These are phyloP conservation scores for Leonotis leonurus DNA, from an alignment of 257 asterid genomes.

Conservation along the genomic window DNA sequence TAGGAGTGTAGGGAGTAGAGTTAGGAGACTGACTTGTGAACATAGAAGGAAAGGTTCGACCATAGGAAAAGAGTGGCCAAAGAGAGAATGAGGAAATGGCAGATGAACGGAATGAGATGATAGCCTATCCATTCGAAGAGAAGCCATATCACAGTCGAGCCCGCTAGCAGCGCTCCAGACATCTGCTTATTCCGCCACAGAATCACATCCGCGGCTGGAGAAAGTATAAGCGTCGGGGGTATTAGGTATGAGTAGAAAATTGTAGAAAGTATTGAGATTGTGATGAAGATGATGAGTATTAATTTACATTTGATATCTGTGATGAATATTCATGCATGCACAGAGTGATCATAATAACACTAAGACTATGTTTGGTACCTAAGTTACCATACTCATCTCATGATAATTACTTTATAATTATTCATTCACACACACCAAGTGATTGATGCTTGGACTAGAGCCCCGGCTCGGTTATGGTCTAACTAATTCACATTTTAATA, in stretches of 20 bases:
- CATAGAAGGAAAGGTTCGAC: constrained; percentile 81
- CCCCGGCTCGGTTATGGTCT: too few relatives aligned
- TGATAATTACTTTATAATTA: too few relatives aligned
- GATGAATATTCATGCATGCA: too few relatives aligned
- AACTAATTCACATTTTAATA: too few relatives aligned
- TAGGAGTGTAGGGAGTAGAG: neutral
- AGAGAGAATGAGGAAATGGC: constrained; percentile 71
- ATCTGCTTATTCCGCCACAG: constrained; percentile 93
- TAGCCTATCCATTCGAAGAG: constrained; percentile 87
- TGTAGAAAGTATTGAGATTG: neutral
- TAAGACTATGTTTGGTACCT: too few relatives aligned
- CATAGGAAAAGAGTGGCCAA: constrained; percentile 69
- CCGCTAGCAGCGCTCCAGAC: constrained; percentile 72
- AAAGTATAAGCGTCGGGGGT: neutral
- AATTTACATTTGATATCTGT: too few relatives aligned
- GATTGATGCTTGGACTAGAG: too few relatives aligned
- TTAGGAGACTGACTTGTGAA: constrained; percentile 50
- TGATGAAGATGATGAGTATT: neutral
- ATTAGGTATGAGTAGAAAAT: neutral
- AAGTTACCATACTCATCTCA: too few relatives aligned
- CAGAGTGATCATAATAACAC: too few relatives aligned
- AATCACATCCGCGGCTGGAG: constrained; percentile 81
- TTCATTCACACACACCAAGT: too few relatives aligned
- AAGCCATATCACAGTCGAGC: constrained; percentile 90
- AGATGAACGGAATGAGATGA: constrained; percentile 69